These are phyloP conservation scores for Conticribra guillardii DNA, from an alignment of 108 stramenopile genomes.

Conservation along the genomic window DNA sequence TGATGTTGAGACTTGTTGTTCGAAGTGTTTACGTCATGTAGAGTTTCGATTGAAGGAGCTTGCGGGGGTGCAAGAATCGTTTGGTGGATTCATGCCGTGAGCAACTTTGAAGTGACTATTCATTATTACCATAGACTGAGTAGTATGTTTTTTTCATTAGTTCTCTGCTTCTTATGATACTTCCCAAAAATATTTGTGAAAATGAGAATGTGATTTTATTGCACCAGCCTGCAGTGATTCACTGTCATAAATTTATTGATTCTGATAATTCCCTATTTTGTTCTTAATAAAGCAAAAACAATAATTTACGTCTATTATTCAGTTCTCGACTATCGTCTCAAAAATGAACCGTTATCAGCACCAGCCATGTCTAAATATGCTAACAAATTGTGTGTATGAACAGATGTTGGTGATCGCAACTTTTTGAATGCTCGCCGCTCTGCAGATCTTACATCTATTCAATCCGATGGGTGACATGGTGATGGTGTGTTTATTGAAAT, in stretches of 20 bases:
- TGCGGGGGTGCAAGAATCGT: slow-evolving; percentile 9
- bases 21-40: slow-evolving; percentile 1
- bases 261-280: too few relatives aligned
- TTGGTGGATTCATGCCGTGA: slow-evolving; percentile 23
- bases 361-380: slow-evolving; percentile 70
- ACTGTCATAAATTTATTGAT: too few relatives aligned
- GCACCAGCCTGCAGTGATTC: too few relatives aligned
- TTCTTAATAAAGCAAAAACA: neutral
- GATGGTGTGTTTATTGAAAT: neutral
- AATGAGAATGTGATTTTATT: too few relatives aligned
- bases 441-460: slow-evolving; percentile 59
- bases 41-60: slow-evolving; percentile 9
- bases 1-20: slow-evolving; percentile 16
- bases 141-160: neutral
- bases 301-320: neutral
- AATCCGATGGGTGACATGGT: neutral
- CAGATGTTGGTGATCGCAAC: slow-evolving; percentile 64
- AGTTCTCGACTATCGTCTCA: slow-evolving; percentile 6
- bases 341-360: slow-evolving; percentile 21
- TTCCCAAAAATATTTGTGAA: too few relatives aligned
- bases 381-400: slow-evolving; percentile 66
- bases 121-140: neutral
- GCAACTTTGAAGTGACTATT: neutral
- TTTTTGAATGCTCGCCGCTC: slow-evolving; percentile 73
- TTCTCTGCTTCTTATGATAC: too few relatives aligned